Evolutionary conservation across 768 basidiomycete species (phyloP), one percentile per base, ranked within the genome.

Genomic region (Amanita molliuscula): DNA sequence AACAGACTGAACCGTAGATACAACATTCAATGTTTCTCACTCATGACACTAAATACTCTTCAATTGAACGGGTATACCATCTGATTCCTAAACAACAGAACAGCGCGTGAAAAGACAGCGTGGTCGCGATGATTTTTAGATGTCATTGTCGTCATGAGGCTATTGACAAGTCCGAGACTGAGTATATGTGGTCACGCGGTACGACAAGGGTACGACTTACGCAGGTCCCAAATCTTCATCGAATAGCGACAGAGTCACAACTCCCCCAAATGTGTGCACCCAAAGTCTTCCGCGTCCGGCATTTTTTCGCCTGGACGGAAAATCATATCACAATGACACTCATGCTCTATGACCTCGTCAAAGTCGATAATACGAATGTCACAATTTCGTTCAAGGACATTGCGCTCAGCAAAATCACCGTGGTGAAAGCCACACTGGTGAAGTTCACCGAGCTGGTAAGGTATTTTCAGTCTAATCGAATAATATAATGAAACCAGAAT

Each of bases 391-490:
- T 64, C 59, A 1, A 72, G 61, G n/a, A 72, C 61, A 42, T 72
- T 70, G 33, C 70, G 57, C 52, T 72, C 70, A 7, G 70, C 69
- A 48, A 71, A 71, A 53, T 72, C 69, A 13, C 66, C 67, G 41
- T 70, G 69, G 20, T 65, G 59, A 29, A 67, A 48, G 15, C 70
- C 69, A 13, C 57, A 53, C 11, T 55, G 54, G 44, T 72, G 70
- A 41, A 72, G 65, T 16, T 65, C 61, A 16, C 60, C 60, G 3
- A 72, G 56, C 34, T 57, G 54, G 37, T 67, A 44, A 18, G 70
- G 56, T 25, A 69, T 67, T 33, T 57, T 54, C 11, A 68, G 54
- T 51, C 68, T 70, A 40, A 23, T 37, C n/a, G 28, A 33, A 6
- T 6, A 25, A 25, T n/a, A 43, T 20, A 13, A 47, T n/a, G 16